phyloP scores from a whole-genome alignment of 306 rosid species.

The Dalbergia cochinchinensis region DNA sequence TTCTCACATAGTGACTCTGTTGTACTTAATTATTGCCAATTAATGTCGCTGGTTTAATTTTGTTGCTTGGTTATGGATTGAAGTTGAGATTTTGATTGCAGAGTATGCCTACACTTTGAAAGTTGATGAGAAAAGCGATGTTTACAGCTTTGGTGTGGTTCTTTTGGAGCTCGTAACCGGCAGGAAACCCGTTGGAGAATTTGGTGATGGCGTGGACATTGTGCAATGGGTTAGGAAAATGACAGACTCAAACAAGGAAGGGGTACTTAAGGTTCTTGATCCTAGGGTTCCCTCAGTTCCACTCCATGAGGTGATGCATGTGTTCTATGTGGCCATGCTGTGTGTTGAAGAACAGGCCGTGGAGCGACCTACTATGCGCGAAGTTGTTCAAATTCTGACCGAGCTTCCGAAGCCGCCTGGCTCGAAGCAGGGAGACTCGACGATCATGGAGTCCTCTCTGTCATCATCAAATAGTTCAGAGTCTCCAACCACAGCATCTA shows the following conservation, averaged over 20 bases:
- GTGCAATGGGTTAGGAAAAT: conserved; percentile 83
- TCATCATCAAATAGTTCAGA: conserved; percentile 54
- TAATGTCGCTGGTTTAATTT: conserved; percentile 1
- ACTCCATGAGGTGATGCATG: conserved; percentile 62
- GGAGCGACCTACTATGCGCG: conserved; percentile 86
- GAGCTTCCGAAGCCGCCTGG: conserved; percentile 74
- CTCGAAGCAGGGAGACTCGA: conserved; percentile 62
- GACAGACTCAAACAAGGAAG: conserved; percentile 61
- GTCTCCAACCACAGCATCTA: conserved; percentile 56
- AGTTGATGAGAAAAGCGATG: conserved; percentile 92
- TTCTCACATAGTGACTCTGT: neutral
- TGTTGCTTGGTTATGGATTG: neutral
- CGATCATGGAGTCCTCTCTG: conserved; percentile 58
- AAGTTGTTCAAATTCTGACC: conserved; percentile 84
- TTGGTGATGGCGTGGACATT: conserved; percentile 93
- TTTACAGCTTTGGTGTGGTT: conserved; percentile 89
- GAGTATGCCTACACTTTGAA: conserved; percentile 91
- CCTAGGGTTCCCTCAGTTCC: conserved; percentile 64
- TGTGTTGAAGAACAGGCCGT: conserved; percentile 84
- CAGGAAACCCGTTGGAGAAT: conserved; percentile 84
- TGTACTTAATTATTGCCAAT: conserved; percentile 5
- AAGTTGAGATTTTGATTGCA: conserved; percentile 52
- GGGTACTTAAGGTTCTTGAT: conserved; percentile 57
- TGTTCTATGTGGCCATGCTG: conserved; percentile 86
- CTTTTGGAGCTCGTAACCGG: conserved; percentile 83